Conservation (phyloP, 257 asterid genomes). For the Przewalskia tangutica region DNA sequence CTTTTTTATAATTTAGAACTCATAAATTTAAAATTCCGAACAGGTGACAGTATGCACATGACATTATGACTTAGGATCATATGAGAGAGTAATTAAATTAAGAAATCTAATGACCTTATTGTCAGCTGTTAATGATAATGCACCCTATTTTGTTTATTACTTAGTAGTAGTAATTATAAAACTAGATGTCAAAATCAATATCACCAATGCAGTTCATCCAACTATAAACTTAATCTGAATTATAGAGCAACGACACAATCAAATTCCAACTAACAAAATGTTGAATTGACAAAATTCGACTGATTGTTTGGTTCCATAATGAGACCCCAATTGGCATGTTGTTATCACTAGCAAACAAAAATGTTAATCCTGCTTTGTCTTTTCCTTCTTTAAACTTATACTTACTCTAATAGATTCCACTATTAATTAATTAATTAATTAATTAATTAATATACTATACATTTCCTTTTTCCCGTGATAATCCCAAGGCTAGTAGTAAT, state of each 20-base stretch:
- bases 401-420: background rate
- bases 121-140: slow-evolving; percentile 4
- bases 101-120: background rate
- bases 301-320: background rate
- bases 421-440: background rate
- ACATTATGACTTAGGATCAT: background rate
- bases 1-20: no score
- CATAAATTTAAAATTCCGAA: no score
- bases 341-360: slow-evolving; percentile 1
- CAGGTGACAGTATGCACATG: no score
- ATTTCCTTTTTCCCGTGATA: background rate
- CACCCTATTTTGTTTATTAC: background rate
- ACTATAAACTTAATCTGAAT: no score
- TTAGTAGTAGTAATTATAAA: background rate
- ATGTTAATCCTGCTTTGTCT: background rate
- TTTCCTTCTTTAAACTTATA: background rate
- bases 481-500: background rate
- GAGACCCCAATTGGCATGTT: background rate
- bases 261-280: no score
- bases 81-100: background rate
- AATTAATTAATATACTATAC: background rate
- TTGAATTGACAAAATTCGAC: background rate
- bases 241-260: no score
- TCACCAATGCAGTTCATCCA: no score
- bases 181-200: background rate